phyloP scores from a whole-genome alignment of 768 basidiomycete genomes.

The Macrolepiota albuminosa region DNA sequence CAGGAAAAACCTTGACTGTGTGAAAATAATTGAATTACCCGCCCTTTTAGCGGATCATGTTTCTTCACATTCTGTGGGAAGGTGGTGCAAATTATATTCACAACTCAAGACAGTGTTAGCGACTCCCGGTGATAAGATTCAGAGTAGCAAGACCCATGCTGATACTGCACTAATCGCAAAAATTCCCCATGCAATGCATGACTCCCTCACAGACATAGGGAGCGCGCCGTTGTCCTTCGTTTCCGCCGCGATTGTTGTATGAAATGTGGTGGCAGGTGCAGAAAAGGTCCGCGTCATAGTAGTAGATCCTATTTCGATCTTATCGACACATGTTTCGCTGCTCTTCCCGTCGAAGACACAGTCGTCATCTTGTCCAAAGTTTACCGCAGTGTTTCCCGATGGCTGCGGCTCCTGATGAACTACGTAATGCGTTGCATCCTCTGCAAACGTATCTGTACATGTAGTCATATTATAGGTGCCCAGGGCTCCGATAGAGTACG shows the following conservation, averaged over 20 bases:
- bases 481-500: not conserved
- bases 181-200: not conserved
- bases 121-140: no score
- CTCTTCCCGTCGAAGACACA: not conserved
- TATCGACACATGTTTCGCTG: not conserved
- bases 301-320: not conserved
- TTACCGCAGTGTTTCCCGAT: not conserved
- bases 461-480: not conserved
- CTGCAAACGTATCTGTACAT: not conserved
- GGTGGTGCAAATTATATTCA: no score
- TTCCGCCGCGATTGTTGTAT: not conserved
- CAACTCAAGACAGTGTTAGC: no score
- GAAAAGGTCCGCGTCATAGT: not conserved
- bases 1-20: no score
- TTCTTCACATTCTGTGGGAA: no score
- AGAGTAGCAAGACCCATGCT: not conserved
- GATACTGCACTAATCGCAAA: not conserved
- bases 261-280: not conserved
- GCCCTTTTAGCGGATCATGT: no score
- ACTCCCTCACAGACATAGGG: not conserved
- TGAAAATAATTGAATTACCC: no score
- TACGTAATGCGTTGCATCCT: not conserved
- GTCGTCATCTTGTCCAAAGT: not conserved
- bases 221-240: not conserved
- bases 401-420: not conserved